Evolutionary conservation across 441 rosid species (phyloP).

Genomic region (Hura crepitans): DNA sequence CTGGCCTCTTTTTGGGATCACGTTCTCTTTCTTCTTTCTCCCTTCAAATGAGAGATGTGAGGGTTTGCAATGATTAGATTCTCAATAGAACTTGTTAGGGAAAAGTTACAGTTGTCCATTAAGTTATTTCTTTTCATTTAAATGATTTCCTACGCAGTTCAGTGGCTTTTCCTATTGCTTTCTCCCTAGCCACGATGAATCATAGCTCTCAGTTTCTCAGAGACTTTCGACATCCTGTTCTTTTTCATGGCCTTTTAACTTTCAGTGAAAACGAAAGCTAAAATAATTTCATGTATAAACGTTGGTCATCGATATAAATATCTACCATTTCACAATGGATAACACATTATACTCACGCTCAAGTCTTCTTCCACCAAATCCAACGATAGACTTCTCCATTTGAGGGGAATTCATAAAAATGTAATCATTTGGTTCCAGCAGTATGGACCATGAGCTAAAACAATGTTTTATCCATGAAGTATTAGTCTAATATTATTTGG

Average conservation of each 20-base stretch:
- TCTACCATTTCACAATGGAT: background rate
- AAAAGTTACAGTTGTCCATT: too few species aligned
- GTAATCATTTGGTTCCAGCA: slow-evolving; percentile 11
- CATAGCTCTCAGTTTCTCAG: too few species aligned
- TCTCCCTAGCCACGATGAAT: too few species aligned
- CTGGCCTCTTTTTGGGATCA: too few species aligned
- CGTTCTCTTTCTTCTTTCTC: too few species aligned
- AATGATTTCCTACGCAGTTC: too few species aligned
- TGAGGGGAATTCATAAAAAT: background rate
- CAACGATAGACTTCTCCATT: background rate
- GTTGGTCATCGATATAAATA: background rate
- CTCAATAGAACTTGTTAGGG: too few species aligned
- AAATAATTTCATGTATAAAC: background rate
- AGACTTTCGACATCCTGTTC: background rate
- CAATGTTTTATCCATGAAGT: slow-evolving; percentile 15
- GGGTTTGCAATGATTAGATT: too few species aligned
- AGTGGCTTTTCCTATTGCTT: too few species aligned
- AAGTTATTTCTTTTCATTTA: too few species aligned
- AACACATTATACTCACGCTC: background rate
- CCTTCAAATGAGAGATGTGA: too few species aligned
- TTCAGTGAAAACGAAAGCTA: background rate
- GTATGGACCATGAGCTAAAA: slow-evolving; percentile 7
- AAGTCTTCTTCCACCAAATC: background rate
- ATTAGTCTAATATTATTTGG: slow-evolving; percentile 29
- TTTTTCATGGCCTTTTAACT: background rate